Evolutionary conservation across 2,329 filamentous ascomycete species (phyloP), one percentile per base, ranked within the genome.

Genomic region (Capronia coronata): DNA sequence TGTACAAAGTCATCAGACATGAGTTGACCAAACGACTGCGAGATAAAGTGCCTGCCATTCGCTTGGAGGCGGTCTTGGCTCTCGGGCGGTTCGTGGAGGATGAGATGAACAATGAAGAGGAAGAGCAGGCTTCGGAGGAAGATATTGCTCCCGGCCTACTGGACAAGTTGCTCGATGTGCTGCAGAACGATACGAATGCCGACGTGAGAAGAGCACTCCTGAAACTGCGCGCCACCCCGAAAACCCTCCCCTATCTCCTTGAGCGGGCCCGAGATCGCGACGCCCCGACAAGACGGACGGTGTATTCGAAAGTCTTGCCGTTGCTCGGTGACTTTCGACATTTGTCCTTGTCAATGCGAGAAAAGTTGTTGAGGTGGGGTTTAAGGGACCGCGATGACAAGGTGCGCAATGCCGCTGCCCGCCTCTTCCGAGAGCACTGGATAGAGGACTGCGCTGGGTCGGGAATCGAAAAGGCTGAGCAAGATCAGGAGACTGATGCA

Each of bases 341-440:
- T 68, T 72, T 98, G 45, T 95, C 89, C 9, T 75, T 98, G 19
- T 88, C 86, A 1, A 94, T 97, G 83, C 78, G 93, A 63, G 93
- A 98, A 68, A 97, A 97, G 68, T 76, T 98, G 25, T 77, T 98
- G 22, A 81, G 93, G 32, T 98, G 93, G 93, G 93, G 93, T 43
- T 73, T 98, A 34, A 82, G 90, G 32, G 93, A 98, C 65, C 81
- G 93, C 67, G 93, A 98, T 59, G 91, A 97, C 59, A 88, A 86
- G 59, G 93, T 98, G 10, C 82, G 90, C 45, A 94, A 95, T 66
- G 91, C 91, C 7, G 87, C 93, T 2, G 88, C 86, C 6, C 84
- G 87, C 39, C 75, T 97, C 5, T 98, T 98, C 71, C 82, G 86
- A 54, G 90, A 96, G 63, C 81, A 88, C n/a, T 98, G 93, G 93